A percentile compares a stretch with the other conserved stretches of the same genome.
Evolutionary conservation across 345 rosid species (phyloP).

Genomic region (Sisymbrium altissimum): DNA sequence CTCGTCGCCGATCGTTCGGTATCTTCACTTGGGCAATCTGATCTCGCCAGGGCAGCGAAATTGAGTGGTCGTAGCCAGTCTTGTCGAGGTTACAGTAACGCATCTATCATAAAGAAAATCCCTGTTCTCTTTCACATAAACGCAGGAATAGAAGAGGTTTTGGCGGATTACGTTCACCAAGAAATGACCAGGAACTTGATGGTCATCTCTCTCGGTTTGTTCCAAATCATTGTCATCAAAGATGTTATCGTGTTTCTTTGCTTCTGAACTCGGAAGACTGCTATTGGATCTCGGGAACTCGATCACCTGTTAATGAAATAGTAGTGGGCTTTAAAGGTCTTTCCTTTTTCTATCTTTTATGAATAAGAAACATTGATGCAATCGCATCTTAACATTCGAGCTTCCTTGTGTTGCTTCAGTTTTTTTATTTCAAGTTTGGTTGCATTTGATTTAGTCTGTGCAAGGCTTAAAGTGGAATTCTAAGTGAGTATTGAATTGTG

Average conservation of each 20-base stretch:
- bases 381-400: constrained; percentile 7
- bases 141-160: constrained; percentile 32
- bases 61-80: constrained; percentile 2
- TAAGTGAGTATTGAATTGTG: background rate
- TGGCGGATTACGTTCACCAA: constrained; percentile 38
- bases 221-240: constrained; percentile 29
- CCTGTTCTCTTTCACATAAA: constrained; percentile 15
- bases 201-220: constrained; percentile 30
- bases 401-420: background rate
- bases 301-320: constrained; percentile 3
- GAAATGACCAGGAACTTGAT: constrained; percentile 28
- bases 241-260: constrained; percentile 29
- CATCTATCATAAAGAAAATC: constrained; percentile 15
- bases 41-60: background rate
- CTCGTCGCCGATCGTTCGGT: constrained; percentile 11
- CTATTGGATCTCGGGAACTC: background rate
- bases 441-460: constrained; percentile 1
- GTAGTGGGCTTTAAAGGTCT: background rate
- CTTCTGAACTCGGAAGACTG: background rate
- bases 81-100: constrained; percentile 27
- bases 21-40: background rate
- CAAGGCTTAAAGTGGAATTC: background rate
- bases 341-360: constrained; percentile 3
- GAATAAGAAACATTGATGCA: constrained; percentile 22
- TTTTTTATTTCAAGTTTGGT: background rate